A percentile compares a stretch with the other conserved stretches of the same genome.
Conservation (phyloP, 768 basidiomycete genomes). For the Leucocoprinus leucothites region DNA sequence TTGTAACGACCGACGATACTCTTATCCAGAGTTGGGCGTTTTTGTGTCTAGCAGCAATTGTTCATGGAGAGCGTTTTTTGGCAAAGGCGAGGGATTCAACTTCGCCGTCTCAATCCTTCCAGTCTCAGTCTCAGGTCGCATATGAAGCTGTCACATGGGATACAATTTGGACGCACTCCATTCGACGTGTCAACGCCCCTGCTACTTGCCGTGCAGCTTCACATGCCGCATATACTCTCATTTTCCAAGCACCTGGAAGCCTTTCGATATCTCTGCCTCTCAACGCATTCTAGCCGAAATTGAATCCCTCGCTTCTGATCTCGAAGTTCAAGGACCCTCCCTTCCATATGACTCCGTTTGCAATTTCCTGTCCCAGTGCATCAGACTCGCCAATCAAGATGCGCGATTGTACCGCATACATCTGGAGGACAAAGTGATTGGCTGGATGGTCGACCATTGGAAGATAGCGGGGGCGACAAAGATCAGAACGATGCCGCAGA, state of each 20-base stretch:
- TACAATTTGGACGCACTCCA: slow-evolving; percentile 77
- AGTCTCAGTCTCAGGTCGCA: slow-evolving; percentile 10
- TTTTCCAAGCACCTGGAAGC: slow-evolving; percentile 17
- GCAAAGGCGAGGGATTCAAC: slow-evolving; percentile 15
- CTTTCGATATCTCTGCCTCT: slow-evolving; percentile 31
- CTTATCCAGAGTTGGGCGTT: slow-evolving; percentile 83
- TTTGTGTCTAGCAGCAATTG: slow-evolving; percentile 73
- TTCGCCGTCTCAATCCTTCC: slow-evolving; percentile 2
- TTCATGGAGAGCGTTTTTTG: slow-evolving; percentile 39
- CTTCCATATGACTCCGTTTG: slow-evolving; percentile 91
- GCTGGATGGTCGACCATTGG: slow-evolving; percentile 82
- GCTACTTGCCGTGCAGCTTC: slow-evolving; percentile 77
- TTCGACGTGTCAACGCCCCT: slow-evolving; percentile 68
- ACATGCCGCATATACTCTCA: slow-evolving; percentile 58
- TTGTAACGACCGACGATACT: slow-evolving; percentile 63
- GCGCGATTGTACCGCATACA: slow-evolving; percentile 80
- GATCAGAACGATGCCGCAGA: slow-evolving; percentile 39
- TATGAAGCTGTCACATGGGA: slow-evolving; percentile 58
- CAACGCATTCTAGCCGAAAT: slow-evolving; percentile 69
- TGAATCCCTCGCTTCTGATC: slow-evolving; percentile 73
- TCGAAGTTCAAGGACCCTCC: slow-evolving; percentile 88
- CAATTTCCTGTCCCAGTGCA: slow-evolving; percentile 66
- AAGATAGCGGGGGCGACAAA: slow-evolving; percentile 29
- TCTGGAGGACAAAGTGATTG: slow-evolving; percentile 81
- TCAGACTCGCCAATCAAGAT: slow-evolving; percentile 76